A percentile compares a stretch with the other conserved stretches of the same genome.
These are phyloP conservation scores for Lactarius deliciosus DNA, from an alignment of 768 basidiomycete genomes.

Conservation along the genomic window DNA sequence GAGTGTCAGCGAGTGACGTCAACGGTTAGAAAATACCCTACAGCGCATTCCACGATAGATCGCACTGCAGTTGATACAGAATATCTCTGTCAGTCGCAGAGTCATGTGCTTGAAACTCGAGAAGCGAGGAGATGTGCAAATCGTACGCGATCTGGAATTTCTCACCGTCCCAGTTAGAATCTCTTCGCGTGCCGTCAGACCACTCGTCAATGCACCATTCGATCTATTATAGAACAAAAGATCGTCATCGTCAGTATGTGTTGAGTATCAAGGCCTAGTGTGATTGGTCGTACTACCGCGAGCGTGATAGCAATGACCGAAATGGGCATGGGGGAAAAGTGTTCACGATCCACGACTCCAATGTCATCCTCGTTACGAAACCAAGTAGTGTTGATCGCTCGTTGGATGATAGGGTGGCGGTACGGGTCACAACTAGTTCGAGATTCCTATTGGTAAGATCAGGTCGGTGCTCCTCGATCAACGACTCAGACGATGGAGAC, in stretches of 20 bases:
- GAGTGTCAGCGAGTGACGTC: background rate
- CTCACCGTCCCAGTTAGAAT: background rate
- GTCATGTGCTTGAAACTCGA: background rate
- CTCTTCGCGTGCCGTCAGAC: conserved; percentile 1
- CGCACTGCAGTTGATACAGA: conserved; percentile 1
- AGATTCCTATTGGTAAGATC: background rate
- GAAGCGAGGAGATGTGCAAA: background rate
- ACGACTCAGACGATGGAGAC: background rate
- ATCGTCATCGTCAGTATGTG: too few species aligned
- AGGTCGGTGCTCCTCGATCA: background rate
- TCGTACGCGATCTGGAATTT: background rate
- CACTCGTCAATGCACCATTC: background rate
- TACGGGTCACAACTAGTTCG: background rate
- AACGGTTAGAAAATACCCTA: background rate
- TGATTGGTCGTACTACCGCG: background rate
- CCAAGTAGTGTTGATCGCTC: conserved; percentile 4
- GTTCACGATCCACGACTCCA: background rate
- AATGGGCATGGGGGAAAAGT: conserved; percentile 9
- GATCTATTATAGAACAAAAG: background rate
- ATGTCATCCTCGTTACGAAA: conserved; percentile 11
- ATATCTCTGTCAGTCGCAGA: background rate
- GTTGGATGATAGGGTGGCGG: conserved; percentile 15
- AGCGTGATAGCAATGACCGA: conserved; percentile 1
- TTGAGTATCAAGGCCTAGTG: background rate
- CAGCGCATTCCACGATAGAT: conserved; percentile 4